Base-by-base conservation (phyloP, 108 stramenopile species). In the Fragilariopsis cylindrus region DNA sequence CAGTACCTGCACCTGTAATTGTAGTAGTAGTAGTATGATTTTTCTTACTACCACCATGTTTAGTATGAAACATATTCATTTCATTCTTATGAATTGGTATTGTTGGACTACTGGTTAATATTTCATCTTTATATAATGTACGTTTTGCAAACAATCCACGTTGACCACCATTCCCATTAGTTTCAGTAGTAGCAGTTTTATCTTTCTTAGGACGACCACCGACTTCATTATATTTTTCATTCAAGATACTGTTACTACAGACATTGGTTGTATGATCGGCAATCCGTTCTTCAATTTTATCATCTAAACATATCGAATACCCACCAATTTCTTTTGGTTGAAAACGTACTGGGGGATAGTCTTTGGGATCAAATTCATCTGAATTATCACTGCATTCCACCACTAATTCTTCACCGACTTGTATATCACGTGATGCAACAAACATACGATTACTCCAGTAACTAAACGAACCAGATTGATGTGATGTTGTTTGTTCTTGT, bases 361-460 rank as follows among this genome's bases (percentile, higher is more conserved):
- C 39, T 3, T 16, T n/a, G 3, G 69, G 73, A 79, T 88, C 84
- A 73, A 85, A 88, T 21, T 84, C 66, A 63, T 85, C 87, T 7
- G 44, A 9, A 44, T 63, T 63, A 71, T 88, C 87, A 7, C 12
- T n/a, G 50, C 87, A 88, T 54, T 83, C 73, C 1, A 85, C 84
- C 0, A 71, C 63, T 42, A 88, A 49, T 75, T 89, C 88, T 77
- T 90, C 88, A 39, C 88, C 88, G 5, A 82, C 79, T 4, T 21
- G 3, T 44, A 90, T 87, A 63, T 87, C 84, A 12, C 88, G 82
- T 11, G 50, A 60, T 2, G 86, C 88, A 16, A 79, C 47, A 49
- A 81, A 87, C 13, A 81, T 80, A 15, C 47, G 18, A 62, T 70
- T 72, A 50, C 73, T 62, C 12, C 53, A 71, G 52, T 83, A 84